Conservation (phyloP, 306 rosid genomes). For the Vicia villosa region DNA sequence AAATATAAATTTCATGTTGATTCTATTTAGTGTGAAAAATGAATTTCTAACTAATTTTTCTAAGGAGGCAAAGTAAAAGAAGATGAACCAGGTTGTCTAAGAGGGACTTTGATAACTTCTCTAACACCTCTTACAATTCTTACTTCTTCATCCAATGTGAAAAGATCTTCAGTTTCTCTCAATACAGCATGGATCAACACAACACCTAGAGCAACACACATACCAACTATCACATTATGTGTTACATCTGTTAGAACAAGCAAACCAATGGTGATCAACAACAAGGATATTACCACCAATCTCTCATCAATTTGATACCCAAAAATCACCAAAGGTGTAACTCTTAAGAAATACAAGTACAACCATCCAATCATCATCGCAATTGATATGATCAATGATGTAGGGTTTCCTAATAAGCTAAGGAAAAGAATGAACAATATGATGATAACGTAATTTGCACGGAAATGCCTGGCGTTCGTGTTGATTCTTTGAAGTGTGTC, state of each 20-base stretch:
- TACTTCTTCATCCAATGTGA: constrained; percentile 49
- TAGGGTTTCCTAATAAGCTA: constrained; percentile 60
- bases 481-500: constrained; percentile 49
- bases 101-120: constrained; percentile 50
- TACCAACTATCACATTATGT: constrained; percentile 44
- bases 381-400: constrained; percentile 46
- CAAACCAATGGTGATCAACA: constrained; percentile 42
- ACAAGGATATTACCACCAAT: constrained; percentile 40
- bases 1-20: background rate
- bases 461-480: constrained; percentile 46
- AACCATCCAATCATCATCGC: constrained; percentile 54
- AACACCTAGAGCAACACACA: constrained; percentile 39
- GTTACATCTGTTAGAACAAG: constrained; percentile 50
- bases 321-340: constrained; percentile 44
- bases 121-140: constrained; percentile 35
- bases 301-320: constrained; percentile 49
- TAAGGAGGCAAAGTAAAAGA: constrained; percentile 45
- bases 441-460: constrained; percentile 53
- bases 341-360: constrained; percentile 54
- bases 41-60: too few species aligned
- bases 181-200: constrained; percentile 51
- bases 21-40: background rate
- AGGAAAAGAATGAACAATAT: constrained; percentile 50
- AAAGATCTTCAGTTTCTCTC: constrained; percentile 61
- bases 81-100: constrained; percentile 65